These are phyloP conservation scores for Mastigamoeba balamuthi DNA, from an alignment of 78 protist species.

Conservation along the genomic window DNA sequence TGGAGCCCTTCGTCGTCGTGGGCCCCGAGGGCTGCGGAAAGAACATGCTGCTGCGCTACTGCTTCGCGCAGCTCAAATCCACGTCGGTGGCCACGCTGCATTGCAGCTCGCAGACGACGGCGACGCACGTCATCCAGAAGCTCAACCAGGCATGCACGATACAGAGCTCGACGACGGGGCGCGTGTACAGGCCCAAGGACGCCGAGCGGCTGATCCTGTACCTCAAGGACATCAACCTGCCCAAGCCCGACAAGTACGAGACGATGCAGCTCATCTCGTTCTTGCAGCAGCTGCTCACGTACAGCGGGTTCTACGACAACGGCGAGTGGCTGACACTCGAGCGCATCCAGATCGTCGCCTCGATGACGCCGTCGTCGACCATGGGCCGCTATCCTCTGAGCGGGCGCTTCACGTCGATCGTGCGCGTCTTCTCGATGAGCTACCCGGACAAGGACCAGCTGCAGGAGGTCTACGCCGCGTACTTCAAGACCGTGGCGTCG, in stretches of 20 bases:
- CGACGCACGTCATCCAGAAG: conserved; percentile 48
- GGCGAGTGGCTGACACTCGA: conserved; percentile 64
- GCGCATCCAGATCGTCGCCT: conserved; percentile 45
- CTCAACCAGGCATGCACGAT: conserved; percentile 32
- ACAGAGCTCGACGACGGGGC: conserved; percentile 29
- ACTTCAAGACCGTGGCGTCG: not conserved
- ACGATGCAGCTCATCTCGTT: conserved; percentile 61
- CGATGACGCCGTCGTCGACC: conserved; percentile 68
- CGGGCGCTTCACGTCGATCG: conserved; percentile 56
- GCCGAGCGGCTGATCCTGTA: conserved; percentile 44
- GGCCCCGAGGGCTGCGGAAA: conserved; percentile 78
- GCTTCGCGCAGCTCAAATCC: not conserved
- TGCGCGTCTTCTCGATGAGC: not conserved
- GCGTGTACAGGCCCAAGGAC: conserved; percentile 63
- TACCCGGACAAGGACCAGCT: conserved; percentile 48
- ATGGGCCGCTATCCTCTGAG: conserved; percentile 59
- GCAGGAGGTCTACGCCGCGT: conserved; percentile 16
- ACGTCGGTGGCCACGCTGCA: conserved; percentile 32
- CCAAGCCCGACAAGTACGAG: conserved; percentile 77
- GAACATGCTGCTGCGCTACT: conserved; percentile 21
- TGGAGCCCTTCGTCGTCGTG: conserved; percentile 19
- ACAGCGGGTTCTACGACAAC: conserved; percentile 72
- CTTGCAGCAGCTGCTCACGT: conserved; percentile 68
- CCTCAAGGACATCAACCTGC: conserved; percentile 75
- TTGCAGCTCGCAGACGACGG: conserved; percentile 68